Evolutionary conservation across 1,284 basidiomycete species (phyloP), one percentile per base, ranked within the genome.

Genomic region (Coriolopsis trogii): DNA sequence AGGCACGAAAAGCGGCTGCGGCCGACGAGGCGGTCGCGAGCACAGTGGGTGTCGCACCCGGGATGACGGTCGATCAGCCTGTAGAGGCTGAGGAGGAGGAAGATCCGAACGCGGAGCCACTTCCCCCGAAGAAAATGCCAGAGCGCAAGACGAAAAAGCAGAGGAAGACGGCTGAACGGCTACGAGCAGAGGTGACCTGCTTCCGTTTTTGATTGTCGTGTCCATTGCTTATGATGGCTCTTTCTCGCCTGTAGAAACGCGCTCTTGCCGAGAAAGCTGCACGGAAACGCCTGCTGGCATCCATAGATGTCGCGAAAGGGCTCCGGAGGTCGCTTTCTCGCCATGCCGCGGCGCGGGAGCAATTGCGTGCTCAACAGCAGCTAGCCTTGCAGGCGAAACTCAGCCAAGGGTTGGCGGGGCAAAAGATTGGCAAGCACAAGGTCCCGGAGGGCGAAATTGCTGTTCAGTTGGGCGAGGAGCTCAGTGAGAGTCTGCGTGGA

Each of bases 391-490:
- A 70, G 45, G 69, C 80, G 53, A 80, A 76, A 57, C 65, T 83
- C 30, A 75, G 72, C 53, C 74, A 63, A 21, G 89, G 89, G 4
- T 67, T 93, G 15, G 81, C 73, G 37, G 91, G 84, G 30, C 73
- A 84, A 69, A 81, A 80, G 67, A 59, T 96, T 6, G 89, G 94
- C 21, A 92, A 87, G 70, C 83, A 93, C 63, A 76, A 80, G 39
- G 88, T 97, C 0, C 84, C 82, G 1, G 82, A 85, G 59, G 78
- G 75, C 6, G 75, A 80, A 21, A 78, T 95, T 7, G 87, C 89
- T 41, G 94, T 98, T 13, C 95, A 98, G 70, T 80, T 96, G 0
- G 92, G 91, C 5, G 95, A 98, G 60, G 94, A 98, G 65, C 71
- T 98, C 33, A 89, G 84, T 51, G 96, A 98, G 70, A 93, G 79